Conservation (phyloP, 352 stramenopile species). For the Globisporangium echinulatum region DNA sequence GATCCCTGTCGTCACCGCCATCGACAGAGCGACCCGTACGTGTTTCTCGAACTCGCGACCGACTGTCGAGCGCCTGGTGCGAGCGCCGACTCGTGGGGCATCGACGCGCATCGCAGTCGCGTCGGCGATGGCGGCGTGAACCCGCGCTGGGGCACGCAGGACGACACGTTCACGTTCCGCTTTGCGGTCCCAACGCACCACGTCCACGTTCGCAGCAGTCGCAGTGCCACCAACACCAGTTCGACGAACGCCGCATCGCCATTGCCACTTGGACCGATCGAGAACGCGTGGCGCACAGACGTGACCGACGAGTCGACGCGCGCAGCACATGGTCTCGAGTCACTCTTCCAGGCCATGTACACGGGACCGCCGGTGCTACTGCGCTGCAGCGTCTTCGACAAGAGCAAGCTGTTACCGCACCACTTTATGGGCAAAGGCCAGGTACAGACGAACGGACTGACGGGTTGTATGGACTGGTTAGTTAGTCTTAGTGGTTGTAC, state of each 20-base stretch:
- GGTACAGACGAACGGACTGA: constrained; percentile 17
- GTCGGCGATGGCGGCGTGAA: constrained; percentile 44
- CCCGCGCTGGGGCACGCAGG: constrained; percentile 35
- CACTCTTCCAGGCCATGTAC: constrained; percentile 58
- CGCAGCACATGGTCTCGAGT: constrained; percentile 40
- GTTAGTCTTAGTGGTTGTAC: not conserved
- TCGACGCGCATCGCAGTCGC: constrained; percentile 69
- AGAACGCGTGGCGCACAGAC: constrained; percentile 40
- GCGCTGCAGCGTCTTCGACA: constrained; percentile 65
- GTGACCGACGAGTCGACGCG: constrained; percentile 22
- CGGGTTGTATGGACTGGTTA: no score
- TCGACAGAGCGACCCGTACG: constrained; percentile 60
- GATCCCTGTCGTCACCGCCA: constrained; percentile 1
- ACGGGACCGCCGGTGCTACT: constrained; percentile 50
- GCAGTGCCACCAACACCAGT: not conserved
- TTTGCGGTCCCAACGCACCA: constrained; percentile 73
- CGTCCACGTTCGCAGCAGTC: constrained; percentile 26
- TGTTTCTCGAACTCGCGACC: constrained; percentile 60
- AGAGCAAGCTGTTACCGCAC: constrained; percentile 73
- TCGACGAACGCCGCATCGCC: not conserved
- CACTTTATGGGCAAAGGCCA: constrained; percentile 67
- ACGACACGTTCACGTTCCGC: constrained; percentile 66
- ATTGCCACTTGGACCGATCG: not conserved
- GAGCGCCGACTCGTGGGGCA: constrained; percentile 56
- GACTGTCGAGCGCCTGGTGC: constrained; percentile 20